Percentiles rank a stretch among this genome's conserved stretches.
phyloP scores from a whole-genome alignment of 352 stramenopile species.

The Phytophthora crassamura region DNA sequence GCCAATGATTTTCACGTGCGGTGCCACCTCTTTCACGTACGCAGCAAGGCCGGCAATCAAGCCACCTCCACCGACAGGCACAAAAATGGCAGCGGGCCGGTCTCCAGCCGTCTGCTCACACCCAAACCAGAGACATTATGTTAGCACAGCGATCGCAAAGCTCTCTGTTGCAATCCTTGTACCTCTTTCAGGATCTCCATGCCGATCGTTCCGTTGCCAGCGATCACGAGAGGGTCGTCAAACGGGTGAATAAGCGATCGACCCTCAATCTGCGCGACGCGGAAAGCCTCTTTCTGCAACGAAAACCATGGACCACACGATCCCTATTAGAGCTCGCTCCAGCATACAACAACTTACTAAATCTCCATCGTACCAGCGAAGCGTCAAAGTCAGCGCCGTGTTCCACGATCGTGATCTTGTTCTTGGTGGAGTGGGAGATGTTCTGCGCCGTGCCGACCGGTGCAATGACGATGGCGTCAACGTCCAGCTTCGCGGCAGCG shows the following conservation, averaged over 20 bases:
- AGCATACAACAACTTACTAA: not conserved
- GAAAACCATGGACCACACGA: not conserved
- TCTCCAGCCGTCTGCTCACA: conserved; percentile 73
- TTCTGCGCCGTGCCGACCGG: conserved; percentile 95
- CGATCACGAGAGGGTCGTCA: conserved; percentile 98
- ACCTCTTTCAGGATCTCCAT: conserved; percentile 93
- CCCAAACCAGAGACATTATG: not conserved
- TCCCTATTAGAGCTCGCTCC: not conserved
- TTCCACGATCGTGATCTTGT: conserved; percentile 93
- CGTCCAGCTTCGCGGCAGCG: conserved; percentile 92
- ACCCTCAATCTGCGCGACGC: conserved; percentile 91
- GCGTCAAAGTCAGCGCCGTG: conserved; percentile 98
- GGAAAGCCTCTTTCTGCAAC: conserved; percentile 88
- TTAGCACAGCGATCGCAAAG: conserved; percentile 6
- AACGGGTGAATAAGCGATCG: conserved; percentile 97
- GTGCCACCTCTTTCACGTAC: conserved; percentile 88
- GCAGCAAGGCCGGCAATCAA: conserved; percentile 96
- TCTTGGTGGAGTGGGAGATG: conserved; percentile 64
- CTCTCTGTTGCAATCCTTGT: not conserved
- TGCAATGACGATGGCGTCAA: conserved; percentile 97
- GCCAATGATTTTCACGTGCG: conserved; percentile 95
- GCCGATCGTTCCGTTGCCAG: conserved; percentile 97
- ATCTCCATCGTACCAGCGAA: conserved; percentile 61
- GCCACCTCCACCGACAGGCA: conserved; percentile 97
- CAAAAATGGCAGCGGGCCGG: conserved; percentile 96